Base-by-base conservation (phyloP, 192 early-diverging fungal genomes). In the Rhizoclosmatium globosum region DNA sequence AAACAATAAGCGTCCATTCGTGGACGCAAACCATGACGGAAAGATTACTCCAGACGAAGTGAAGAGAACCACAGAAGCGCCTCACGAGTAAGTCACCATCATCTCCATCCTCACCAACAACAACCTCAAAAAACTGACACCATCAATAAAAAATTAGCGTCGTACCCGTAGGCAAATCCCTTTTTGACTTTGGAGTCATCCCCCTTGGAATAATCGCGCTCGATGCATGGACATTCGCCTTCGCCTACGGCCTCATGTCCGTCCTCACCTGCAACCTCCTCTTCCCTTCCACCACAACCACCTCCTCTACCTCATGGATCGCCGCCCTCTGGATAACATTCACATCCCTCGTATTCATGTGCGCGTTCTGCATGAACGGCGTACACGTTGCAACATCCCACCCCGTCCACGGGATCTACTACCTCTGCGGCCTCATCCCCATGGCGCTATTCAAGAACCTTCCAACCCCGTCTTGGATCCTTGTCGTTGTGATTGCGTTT, bases 311-410 rank as follows among this genome's bases (percentile, higher is more conserved):
- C 11, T 21, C 21, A 2, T 64, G 62, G 62, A 64, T 64, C 41
- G 41, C 41, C 62, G 13, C 62, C 1, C 1, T 64, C 1, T 64
- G 41, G 21, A 3, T 64, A 9, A 39, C 62, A 2, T 64, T 64
- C 13, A 9, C 31, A 64, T 64, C 62, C 3, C 13, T 64, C 23
- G 13, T 64, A 41, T 64, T 64, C 62, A 64, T 64, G 62, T 64
- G 62, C 62, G 62, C 62, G 11, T 64, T 64, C 3, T 64, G 62
- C 62, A 64, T 21, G 17, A 64, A 64, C 31, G 62, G 62, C 9
- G 41, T 64, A 13, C 62, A 64, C 41, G 41, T 64, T 21, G 62
- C 62, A 2, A 64, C 62, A 31, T 15, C 62, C 17, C 62, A 64
- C 13, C 9, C 31, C 1, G 62, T 31, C 11, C 62, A 64, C 31